phyloP scores from a whole-genome alignment of 441 rosid genomes.

The Bruguiera hainesii region DNA sequence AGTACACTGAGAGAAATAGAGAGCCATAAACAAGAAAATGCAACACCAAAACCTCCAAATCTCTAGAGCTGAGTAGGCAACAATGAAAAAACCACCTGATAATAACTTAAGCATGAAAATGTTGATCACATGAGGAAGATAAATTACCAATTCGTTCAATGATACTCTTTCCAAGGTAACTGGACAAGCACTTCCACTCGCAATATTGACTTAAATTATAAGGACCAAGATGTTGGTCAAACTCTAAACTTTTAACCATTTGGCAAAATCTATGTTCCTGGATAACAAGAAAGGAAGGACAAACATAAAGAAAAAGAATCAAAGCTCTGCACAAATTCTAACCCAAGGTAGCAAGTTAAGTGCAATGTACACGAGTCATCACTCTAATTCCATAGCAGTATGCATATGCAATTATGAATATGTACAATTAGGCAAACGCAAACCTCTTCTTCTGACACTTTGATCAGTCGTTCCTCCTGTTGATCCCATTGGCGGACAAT shows the following conservation, averaged over 20 bases:
- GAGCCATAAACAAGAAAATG: neutral
- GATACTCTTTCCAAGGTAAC: slow-evolving; percentile 48
- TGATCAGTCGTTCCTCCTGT: slow-evolving; percentile 59
- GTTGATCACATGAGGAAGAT: slow-evolving; percentile 6
- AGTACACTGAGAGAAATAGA: neutral
- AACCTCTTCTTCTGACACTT: slow-evolving; percentile 81
- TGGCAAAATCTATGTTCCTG: slow-evolving; percentile 75
- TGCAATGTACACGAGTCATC: neutral
- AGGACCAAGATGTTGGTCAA: slow-evolving; percentile 78
- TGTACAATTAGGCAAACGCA: slow-evolving; percentile 12
- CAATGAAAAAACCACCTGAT: neutral
- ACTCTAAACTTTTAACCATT: slow-evolving; percentile 68
- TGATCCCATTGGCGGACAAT: slow-evolving; percentile 73
- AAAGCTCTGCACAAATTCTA: neutral
- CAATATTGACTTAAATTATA: slow-evolving; percentile 59
- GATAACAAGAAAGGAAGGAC: neutral
- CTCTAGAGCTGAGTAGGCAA: slow-evolving; percentile 3
- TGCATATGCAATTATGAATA: neutral
- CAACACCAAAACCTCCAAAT: neutral
- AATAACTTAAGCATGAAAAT: slow-evolving; percentile 8
- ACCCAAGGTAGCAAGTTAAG: neutral
- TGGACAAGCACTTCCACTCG: slow-evolving; percentile 71
- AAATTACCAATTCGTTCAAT: slow-evolving; percentile 58
- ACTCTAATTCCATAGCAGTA: neutral
- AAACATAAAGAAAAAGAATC: slow-evolving; percentile 6